Evolutionary conservation across 164 flowering plant species (phyloP).

Genomic region (Liquidambar formosana): DNA sequence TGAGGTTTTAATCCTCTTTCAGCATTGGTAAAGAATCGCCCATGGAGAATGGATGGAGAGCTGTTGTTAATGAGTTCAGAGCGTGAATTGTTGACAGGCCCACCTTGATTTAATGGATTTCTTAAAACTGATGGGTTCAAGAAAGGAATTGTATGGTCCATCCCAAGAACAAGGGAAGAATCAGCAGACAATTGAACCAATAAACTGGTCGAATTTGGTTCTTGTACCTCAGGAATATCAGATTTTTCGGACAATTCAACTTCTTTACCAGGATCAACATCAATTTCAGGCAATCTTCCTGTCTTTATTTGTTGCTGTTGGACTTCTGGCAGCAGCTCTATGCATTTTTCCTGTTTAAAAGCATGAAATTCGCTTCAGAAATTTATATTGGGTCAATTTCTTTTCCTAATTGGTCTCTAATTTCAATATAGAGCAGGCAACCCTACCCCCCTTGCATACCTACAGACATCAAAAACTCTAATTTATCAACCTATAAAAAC

Average conservation of each 20-base stretch:
- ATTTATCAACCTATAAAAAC: no score
- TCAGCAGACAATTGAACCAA: slow-evolving; percentile 28
- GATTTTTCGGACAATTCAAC: slow-evolving; percentile 31
- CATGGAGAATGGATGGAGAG: slow-evolving; percentile 35
- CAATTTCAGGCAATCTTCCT: slow-evolving; percentile 45
- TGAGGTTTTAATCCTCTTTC: slow-evolving; percentile 29
- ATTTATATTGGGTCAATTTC: neutral
- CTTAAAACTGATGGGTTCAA: slow-evolving; percentile 31
- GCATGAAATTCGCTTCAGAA: slow-evolving; percentile 6
- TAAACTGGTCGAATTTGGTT: slow-evolving; percentile 31
- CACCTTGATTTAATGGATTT: slow-evolving; percentile 31
- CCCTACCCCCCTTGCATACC: no score
- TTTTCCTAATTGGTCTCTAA: neutral
- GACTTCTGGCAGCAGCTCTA: slow-evolving; percentile 78
- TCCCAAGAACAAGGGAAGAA: slow-evolving; percentile 31
- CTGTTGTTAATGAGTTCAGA: slow-evolving; percentile 22
- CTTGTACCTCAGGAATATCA: slow-evolving; percentile 23
- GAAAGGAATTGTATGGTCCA: slow-evolving; percentile 19
- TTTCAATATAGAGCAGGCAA: neutral
- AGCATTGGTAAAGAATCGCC: slow-evolving; percentile 28
- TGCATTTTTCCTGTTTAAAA: slow-evolving; percentile 57
- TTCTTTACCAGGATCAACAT: slow-evolving; percentile 25
- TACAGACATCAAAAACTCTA: no score
- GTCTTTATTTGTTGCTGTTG: slow-evolving; percentile 58
- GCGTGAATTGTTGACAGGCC: slow-evolving; percentile 17